Base-by-base conservation (phyloP, 2,329 filamentous ascomycete species). In the Sporothrix sp. region DNA sequence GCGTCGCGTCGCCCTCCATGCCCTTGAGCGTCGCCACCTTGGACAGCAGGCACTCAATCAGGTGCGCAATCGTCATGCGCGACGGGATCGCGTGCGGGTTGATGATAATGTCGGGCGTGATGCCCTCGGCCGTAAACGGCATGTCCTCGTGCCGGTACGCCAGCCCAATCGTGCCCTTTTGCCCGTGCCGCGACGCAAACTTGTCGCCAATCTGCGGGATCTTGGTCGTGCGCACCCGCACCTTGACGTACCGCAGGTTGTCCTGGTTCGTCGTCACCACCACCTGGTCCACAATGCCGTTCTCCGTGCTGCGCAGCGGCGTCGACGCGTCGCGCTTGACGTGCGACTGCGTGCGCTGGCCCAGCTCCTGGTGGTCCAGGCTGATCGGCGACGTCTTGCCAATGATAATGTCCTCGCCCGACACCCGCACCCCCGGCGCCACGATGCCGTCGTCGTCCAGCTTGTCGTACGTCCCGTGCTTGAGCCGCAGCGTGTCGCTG, bases 51-150 rank as follows among this genome's bases (percentile, higher is more conserved):
- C 93, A 98, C 74, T 98, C 93, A 66, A 98, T 95, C 79, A 98
- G 90, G 76, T 98, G 93, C 61, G 93, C 93, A 82, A 98, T 98
- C 3, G 94, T 98, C 93, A 98, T 98, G 80, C 93, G 93, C 50
- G 93, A 98, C 0, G 93, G 93, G 78, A 98, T 98, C 64, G 93
- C 94, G 76, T 98, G 93, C 1, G 93, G 93, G 68, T 98, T 98
- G 75, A 98, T 97, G 68, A 98, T 96, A 56, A 98, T 77, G 68
- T 98, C 94, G 0, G 94, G 93, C 0, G 85, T 85, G 48, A 98
- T 79, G 61, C 94, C 93, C 65, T 97, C 88, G 33, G 82, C 75
- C 3, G 88, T 93, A 68, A 98, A 98, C 0, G 94, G 94, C 94
- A 98, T 98, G 63, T 98, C 94, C 68, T 98, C 93, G 61, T 95